Percentiles rank a stretch among this genome's conserved stretches.
Evolutionary conservation across 1,284 basidiomycete species (phyloP).

Genomic region (Cerioporus squamosus): DNA sequence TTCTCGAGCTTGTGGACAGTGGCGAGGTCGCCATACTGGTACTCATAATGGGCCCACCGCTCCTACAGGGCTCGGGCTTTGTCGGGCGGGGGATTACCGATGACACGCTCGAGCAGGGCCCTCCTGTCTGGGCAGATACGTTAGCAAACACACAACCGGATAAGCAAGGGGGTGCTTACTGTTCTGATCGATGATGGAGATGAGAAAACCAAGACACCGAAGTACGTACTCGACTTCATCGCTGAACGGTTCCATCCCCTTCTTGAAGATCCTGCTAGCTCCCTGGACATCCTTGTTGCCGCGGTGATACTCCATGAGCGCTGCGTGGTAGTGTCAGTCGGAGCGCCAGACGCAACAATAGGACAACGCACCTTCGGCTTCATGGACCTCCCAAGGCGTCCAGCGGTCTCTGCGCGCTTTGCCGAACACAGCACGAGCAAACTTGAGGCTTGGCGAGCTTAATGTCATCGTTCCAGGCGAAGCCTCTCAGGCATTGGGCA

Average conservation of each 20-base stretch:
- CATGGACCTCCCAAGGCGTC: slow-evolving; percentile 92
- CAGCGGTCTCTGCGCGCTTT: slow-evolving; percentile 87
- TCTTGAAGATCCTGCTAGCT: slow-evolving; percentile 93
- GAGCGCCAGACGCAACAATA: neutral
- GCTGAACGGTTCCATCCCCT: slow-evolving; percentile 85
- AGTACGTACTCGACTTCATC: slow-evolving; percentile 88
- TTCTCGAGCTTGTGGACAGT: slow-evolving; percentile 89
- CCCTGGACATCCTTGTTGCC: slow-evolving; percentile 81
- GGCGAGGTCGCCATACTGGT: slow-evolving; percentile 92
- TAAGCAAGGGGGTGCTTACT: slow-evolving; percentile 60
- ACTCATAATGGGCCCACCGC: slow-evolving; percentile 94
- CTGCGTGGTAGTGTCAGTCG: slow-evolving; percentile 43
- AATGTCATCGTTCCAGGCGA: slow-evolving; percentile 89
- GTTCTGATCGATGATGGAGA: slow-evolving; percentile 94
- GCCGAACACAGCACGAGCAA: slow-evolving; percentile 80
- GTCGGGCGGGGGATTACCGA: slow-evolving; percentile 79
- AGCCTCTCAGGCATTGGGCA: no score
- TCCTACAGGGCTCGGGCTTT: slow-evolving; percentile 91
- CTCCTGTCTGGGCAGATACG: slow-evolving; percentile 74
- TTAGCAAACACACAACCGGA: slow-evolving; percentile 1
- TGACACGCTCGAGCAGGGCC: slow-evolving; percentile 91
- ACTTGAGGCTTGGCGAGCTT: slow-evolving; percentile 84
- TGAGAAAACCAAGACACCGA: slow-evolving; percentile 90
- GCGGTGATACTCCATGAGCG: slow-evolving; percentile 95
- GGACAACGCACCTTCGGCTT: slow-evolving; percentile 77